Percentiles rank a stretch among this genome's conserved stretches.
Evolutionary conservation across 2,329 filamentous ascomycete species (phyloP).

Genomic region (Thelonectria olida): DNA sequence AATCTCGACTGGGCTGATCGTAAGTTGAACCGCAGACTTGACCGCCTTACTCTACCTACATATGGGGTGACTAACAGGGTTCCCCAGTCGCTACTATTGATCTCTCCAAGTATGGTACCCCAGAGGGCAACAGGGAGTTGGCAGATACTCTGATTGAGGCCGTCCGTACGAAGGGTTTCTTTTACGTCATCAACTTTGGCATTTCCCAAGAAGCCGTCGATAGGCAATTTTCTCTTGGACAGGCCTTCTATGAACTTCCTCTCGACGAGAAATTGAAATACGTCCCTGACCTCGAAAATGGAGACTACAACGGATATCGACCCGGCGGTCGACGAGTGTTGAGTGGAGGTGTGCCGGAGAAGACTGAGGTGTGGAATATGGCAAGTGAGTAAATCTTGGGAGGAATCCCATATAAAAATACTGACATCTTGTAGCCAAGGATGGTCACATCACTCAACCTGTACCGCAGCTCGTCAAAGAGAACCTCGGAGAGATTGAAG

Average conservation of each 20-base stretch:
- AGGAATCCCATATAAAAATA: not conserved
- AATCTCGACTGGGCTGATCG: slow-evolving; percentile 49
- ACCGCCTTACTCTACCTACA: not conserved
- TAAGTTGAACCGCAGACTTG: slow-evolving; percentile 20
- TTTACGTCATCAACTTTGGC: slow-evolving; percentile 70
- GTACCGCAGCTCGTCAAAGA: slow-evolving; percentile 54
- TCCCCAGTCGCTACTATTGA: slow-evolving; percentile 45
- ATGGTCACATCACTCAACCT: slow-evolving; percentile 39
- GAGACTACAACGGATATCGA: slow-evolving; percentile 65
- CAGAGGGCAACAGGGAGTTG: slow-evolving; percentile 42
- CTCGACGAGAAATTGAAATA: slow-evolving; percentile 68
- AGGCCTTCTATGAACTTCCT: slow-evolving; percentile 60
- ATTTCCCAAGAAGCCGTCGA: slow-evolving; percentile 66
- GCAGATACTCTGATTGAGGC: slow-evolving; percentile 44
- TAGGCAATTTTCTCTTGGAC: slow-evolving; percentile 65
- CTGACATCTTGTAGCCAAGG: slow-evolving; percentile 26
- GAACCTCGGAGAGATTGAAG: slow-evolving; percentile 64
- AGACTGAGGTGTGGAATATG: slow-evolving; percentile 48
- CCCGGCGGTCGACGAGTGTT: slow-evolving; percentile 51
- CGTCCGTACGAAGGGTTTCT: slow-evolving; percentile 55
- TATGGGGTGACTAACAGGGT: not conserved
- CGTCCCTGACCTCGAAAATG: slow-evolving; percentile 53
- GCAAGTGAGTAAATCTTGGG: slow-evolving; percentile 34
- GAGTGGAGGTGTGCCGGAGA: slow-evolving; percentile 49
- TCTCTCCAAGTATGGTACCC: slow-evolving; percentile 45